Evolutionary conservation across 305 asterid genomes (phyloP), one percentile per base, ranked within the genome.

Genomic region (Rubia tinctorum): DNA sequence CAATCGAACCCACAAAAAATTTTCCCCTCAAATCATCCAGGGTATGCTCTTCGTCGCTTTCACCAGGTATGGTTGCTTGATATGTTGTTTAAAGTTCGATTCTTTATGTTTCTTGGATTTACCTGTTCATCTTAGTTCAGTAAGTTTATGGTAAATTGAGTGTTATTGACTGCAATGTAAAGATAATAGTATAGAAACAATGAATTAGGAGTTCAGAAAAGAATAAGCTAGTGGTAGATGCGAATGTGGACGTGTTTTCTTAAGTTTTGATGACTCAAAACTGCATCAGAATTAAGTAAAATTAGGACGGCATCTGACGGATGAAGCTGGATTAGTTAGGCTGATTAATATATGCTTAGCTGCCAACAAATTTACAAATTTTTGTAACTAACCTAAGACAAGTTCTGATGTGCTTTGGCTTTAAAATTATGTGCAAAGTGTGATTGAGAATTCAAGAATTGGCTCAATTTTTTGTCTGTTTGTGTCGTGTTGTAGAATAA

Each of bases 291-390:
- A 23, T 66, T n/a, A 23, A 76, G 72, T 74, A 63, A 62, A 79
- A 53, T 58, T 56, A 40, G 27, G 88, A 87, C 90, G 80, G 45
- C 8, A 76, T 83, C 90, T 76, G 90, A 83, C 88, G 82, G 65
- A 71, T 75, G 73, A 77, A 69, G 84, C 67, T 79, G 87, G 82
- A 78, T 17, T 53, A 17, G 58, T 15, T 51, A 30, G 34, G 59
- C 5, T 53, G 6, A 45, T 71, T 66, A 76, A 44, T 66, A 71
- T 73, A 55, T 82, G 6, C 61, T 53, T 62, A 63, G 30, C 45
- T 47, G 62, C 23, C 39, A 25, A 45, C 43, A 34, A 27, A 37
- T 49, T 51, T 0, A 61, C 79, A 60, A 37, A 68, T 5, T 47
- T 61, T n/a, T 69, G 71, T 47, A 60, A 6, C 67, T 39, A 30